Base-by-base conservation (phyloP, 1,284 basidiomycete genomes). In the Irpex sp. region DNA sequence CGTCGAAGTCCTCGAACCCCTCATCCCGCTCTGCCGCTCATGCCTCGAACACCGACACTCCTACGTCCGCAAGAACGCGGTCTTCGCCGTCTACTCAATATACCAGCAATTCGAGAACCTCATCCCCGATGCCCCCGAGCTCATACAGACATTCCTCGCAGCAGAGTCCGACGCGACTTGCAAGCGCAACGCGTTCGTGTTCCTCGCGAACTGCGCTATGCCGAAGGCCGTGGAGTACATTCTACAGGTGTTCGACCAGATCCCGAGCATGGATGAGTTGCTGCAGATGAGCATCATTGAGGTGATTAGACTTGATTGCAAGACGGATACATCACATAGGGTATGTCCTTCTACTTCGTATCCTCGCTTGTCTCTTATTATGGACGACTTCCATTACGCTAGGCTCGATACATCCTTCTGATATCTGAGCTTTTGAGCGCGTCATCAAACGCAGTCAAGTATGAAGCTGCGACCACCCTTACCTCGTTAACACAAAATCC, bases 41-140 rank as follows among this genome's bases (percentile, higher is more conserved):
- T 98, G 96, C 76, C 88, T 99, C 65, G 97, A 99, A 79, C 97
- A 99, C 80, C 89, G 97, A 61, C 97, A 99, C 79, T 96, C 94
- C 9, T 99, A 97, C 76, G 97, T 99, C 60, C 90, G 97, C 74
- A 99, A 99, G 82, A 98, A 98, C 74, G 97, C 97, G 48, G 96
- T 99, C 58, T 98, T 99, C 76, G 94, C 96, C 51, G 85, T 98
- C 59, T 97, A 92, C 78, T 88, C 94, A 62, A 97, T 99, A 77
- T 97, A 95, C 79, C 92, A 93, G 74, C 87, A 93, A 76, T 94
- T 96, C 74, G 96, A 98, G 74, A 84, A 94, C 76, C 90, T 99
- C 70, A 94, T 99, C 63, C 95, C 96, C 36, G 97, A 99, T 73
- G 97, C 95, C 1, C 93, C 97, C 0, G 97, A 99, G 76, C 85